Conservation (phyloP, 1,284 basidiomycete species). For the Laetiporus sulphureus region DNA sequence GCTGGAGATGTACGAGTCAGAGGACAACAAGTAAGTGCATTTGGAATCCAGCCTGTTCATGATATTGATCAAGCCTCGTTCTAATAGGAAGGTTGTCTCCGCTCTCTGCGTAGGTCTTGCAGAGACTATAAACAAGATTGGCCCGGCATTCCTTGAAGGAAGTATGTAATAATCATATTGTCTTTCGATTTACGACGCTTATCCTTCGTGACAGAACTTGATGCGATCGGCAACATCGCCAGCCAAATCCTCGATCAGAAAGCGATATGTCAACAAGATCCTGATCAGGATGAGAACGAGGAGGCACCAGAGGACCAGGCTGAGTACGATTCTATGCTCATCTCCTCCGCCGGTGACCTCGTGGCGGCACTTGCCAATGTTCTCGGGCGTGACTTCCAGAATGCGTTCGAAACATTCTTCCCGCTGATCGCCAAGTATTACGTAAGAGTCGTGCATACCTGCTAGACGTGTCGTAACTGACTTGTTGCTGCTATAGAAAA, state of each 20-base stretch:
- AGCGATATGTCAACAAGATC: conserved; percentile 93
- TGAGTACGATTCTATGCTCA: conserved; percentile 95
- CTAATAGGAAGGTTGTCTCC: conserved; percentile 78
- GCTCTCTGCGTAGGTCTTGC: conserved; percentile 83
- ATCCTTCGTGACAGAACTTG: conserved; percentile 51
- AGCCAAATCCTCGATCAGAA: conserved; percentile 87
- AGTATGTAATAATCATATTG: conserved; percentile 35
- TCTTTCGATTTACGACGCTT: conserved; percentile 9
- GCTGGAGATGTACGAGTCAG: conserved; percentile 87
- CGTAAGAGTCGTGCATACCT: no score
- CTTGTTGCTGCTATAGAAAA: conserved; percentile 58
- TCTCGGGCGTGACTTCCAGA: conserved; percentile 82
- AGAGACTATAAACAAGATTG: conserved; percentile 88
- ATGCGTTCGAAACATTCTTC: conserved; percentile 81
- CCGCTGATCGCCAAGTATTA: conserved; percentile 92
- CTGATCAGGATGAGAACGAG: conserved; percentile 87
- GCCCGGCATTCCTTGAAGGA: conserved; percentile 76
- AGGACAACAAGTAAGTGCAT: conserved; percentile 94
- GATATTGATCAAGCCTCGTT: conserved; percentile 14
- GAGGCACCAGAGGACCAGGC: conserved; percentile 81
- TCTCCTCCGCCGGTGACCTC: conserved; percentile 92
- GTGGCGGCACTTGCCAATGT: conserved; percentile 87
- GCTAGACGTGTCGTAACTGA: no score
- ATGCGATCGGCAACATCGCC: conserved; percentile 75
- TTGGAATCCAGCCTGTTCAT: conserved; percentile 15